phyloP scores from a whole-genome alignment of 768 basidiomycete genomes.

The Boletellus emodensis region DNA sequence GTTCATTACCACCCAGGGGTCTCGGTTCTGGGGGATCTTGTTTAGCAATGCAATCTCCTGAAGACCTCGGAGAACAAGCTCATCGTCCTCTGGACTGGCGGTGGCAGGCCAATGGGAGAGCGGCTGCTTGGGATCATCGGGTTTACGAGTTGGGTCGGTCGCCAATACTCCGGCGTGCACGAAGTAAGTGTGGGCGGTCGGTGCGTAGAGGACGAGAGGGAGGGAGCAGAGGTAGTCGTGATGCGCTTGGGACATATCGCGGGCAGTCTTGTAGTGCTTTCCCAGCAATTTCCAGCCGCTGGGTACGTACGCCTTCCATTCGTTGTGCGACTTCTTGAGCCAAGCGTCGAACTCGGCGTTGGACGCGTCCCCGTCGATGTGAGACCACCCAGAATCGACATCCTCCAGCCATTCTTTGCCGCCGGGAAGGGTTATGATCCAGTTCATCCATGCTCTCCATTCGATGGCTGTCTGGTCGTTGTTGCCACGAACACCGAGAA shows the following conservation, averaged over 20 bases:
- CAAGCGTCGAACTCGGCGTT: conserved; percentile 32
- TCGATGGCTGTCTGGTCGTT: conserved; percentile 90
- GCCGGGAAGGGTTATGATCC: conserved; percentile 50
- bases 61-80: conserved; percentile 40
- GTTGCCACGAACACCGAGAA: conserved; percentile 87
- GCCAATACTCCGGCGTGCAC: conserved; percentile 84
- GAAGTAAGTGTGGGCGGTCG: conserved; percentile 69
- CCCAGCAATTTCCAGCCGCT: conserved; percentile 69
- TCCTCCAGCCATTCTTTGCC: conserved; percentile 53
- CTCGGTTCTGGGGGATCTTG: conserved; percentile 68
- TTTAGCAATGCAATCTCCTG: conserved; percentile 70
- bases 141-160: conserved; percentile 54
- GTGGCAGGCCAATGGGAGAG: conserved; percentile 57
- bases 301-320: conserved; percentile 54
- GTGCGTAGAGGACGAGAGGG: conserved; percentile 72
- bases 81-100: conserved; percentile 19
- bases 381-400: conserved; percentile 43
- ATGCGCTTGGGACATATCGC: conserved; percentile 54
- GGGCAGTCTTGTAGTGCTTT: conserved; percentile 76
- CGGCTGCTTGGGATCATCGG: conserved; percentile 58
- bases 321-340: conserved; percentile 33
- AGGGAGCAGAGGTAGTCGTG: conserved; percentile 72
- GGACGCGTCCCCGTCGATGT: conserved; percentile 28
- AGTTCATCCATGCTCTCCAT: conserved; percentile 85
- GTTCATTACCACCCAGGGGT: conserved; percentile 65